A percentile compares a stretch with the other conserved stretches of the same genome.
Conservation (phyloP, 2,329 filamentous ascomycete genomes). For the Aspergillus fijiensis region DNA sequence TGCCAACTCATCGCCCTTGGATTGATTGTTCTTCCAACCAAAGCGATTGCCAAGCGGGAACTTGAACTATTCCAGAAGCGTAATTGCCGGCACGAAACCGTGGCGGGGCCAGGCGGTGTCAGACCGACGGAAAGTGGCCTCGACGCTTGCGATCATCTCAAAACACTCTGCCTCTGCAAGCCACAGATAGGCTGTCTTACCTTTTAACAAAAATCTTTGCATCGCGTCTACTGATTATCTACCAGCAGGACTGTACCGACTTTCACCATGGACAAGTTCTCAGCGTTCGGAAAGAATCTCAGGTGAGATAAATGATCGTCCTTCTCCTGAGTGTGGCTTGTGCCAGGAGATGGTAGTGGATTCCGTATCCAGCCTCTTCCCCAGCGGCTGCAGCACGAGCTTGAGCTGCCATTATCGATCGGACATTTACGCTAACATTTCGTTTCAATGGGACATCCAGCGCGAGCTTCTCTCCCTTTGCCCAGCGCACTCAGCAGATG, state of each 20-base stretch:
- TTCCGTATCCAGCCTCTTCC: constrained; percentile 3
- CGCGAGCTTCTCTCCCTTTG: constrained; percentile 85
- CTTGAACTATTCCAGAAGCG: background rate
- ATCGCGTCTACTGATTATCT: background rate
- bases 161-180: background rate
- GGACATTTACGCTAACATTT: constrained; percentile 33
- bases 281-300: constrained; percentile 69
- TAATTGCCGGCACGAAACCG: constrained; percentile 7
- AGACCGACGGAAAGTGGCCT: constrained; percentile 7
- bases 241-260: constrained; percentile 8
- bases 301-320: constrained; percentile 49
- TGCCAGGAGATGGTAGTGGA: background rate
- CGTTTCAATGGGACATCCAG: constrained; percentile 56
- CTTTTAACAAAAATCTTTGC: background rate
- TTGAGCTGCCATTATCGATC: constrained; percentile 9
- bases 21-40: too few relatives aligned
- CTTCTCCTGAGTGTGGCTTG: background rate
- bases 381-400: background rate
- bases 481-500: constrained; percentile 91
- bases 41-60: background rate
- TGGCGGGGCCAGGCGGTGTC: constrained; percentile 15
- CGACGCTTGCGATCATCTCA: constrained; percentile 10
- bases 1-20: background rate
- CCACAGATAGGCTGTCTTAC: constrained; percentile 1
- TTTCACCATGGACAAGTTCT: constrained; percentile 64